These are phyloP conservation scores for Starmerella riodocensis DNA, from an alignment of 805 yeast species.

Conservation along the genomic window DNA sequence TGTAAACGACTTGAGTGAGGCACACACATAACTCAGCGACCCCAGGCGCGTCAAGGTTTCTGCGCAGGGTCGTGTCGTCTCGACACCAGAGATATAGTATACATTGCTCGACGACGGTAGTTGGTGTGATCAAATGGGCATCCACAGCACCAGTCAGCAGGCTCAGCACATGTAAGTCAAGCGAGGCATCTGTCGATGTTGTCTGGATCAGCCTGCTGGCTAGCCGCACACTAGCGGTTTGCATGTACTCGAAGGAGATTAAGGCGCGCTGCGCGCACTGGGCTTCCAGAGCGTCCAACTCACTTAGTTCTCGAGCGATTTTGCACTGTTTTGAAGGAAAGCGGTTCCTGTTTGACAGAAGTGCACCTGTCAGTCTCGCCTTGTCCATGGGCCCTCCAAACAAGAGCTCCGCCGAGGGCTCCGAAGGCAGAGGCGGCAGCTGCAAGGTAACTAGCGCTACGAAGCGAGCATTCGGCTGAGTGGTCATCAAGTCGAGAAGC, in stretches of 20 bases:
- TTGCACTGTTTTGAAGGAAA: neutral
- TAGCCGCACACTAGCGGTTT: conserved; percentile 2
- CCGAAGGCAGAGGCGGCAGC: neutral
- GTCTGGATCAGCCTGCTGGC: neutral
- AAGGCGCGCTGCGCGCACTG: neutral
- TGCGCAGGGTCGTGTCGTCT: conserved; percentile 3
- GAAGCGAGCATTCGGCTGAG: conserved; percentile 4
- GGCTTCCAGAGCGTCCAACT: conserved; percentile 1
- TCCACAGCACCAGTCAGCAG: conserved; percentile 4
- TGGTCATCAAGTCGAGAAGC: conserved; percentile 11
- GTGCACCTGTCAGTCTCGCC: conserved; percentile 5
- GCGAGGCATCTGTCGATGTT: neutral
- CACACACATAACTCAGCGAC: conserved; percentile 14
- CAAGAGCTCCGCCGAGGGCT: conserved; percentile 12
- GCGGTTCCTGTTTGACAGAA: neutral
- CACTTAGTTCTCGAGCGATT: neutral
- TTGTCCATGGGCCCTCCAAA: conserved; percentile 14
- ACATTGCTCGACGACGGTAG: neutral
- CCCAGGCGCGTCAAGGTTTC: conserved; percentile 4
- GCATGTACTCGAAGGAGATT: neutral
- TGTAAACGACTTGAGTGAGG: conserved; percentile 8
- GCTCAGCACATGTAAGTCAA: conserved; percentile 6
- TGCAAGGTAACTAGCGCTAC: conserved; percentile 3
- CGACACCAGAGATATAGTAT: conserved; percentile 15
- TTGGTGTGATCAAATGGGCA: neutral